Percentiles rank a stretch among this genome's conserved stretches.
Conservation (phyloP, 2,329 filamentous ascomycete genomes). For the Pseudopyricularia cyperi region DNA sequence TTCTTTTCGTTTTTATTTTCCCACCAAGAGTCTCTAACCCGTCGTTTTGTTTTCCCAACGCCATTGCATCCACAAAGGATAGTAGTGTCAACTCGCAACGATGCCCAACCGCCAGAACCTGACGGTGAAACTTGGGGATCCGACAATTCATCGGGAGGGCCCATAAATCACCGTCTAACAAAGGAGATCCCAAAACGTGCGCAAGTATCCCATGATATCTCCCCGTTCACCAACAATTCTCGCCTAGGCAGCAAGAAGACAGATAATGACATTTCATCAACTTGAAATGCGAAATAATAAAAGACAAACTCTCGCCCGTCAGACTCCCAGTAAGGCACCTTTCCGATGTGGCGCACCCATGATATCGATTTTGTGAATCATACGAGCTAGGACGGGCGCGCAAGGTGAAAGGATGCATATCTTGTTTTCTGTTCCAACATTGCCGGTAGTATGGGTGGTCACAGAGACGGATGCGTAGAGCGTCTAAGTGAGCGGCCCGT, state of each 20-base stretch:
- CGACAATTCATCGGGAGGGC: not conserved
- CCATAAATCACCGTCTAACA: not conserved
- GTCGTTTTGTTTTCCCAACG: not conserved
- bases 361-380: not conserved
- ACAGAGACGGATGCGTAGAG: not conserved
- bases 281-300: not conserved
- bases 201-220: not conserved
- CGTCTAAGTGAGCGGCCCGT: not conserved
- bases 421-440: not conserved
- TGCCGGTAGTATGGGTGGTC: not conserved
- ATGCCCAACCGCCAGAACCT: not conserved
- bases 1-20: not conserved
- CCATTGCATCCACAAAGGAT: not conserved
- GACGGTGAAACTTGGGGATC: not conserved
- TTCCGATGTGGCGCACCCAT: not conserved
- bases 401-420: not conserved
- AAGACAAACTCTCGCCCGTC: not conserved
- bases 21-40: not conserved
- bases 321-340: not conserved
- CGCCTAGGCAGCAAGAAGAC: not conserved
- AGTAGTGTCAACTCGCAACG: not conserved
- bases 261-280: not conserved
- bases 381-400: not conserved
- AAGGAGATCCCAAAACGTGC: not conserved
- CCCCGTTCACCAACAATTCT: not conserved